phyloP scores from a whole-genome alignment of 116 monocot species.

The Zostera marina region DNA sequence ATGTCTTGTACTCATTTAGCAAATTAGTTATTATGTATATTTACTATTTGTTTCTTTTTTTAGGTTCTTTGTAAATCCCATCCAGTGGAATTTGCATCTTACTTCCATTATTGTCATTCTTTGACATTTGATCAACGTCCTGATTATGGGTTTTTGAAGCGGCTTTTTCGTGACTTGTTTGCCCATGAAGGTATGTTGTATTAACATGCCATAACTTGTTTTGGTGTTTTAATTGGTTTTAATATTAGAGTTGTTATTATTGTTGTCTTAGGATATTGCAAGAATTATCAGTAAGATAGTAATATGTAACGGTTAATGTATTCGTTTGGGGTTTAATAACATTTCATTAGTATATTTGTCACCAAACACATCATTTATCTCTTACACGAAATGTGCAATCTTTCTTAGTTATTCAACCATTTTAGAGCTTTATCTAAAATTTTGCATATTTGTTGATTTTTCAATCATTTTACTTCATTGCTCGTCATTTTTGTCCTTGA shows the following conservation, averaged over 20 bases:
- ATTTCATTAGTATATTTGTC: too few relatives aligned
- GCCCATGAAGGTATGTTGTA: slow-evolving; percentile 50
- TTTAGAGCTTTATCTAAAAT: too few relatives aligned
- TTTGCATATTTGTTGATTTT: too few relatives aligned
- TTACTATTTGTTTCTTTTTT: not conserved
- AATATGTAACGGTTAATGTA: too few relatives aligned
- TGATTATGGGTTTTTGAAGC: slow-evolving; percentile 88
- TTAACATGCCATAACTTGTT: not conserved
- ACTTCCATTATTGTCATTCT: slow-evolving; percentile 95
- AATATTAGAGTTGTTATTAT: not conserved
- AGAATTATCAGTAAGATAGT: too few relatives aligned
- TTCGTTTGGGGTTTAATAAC: too few relatives aligned
- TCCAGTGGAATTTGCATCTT: slow-evolving; percentile 92
- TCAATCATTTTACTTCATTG: too few relatives aligned
- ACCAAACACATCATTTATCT: too few relatives aligned
- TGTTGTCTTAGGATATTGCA: too few relatives aligned
- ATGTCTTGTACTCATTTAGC: not conserved
- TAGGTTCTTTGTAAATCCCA: slow-evolving; percentile 81
- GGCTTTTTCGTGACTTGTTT: slow-evolving; percentile 64
- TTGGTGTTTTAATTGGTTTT: not conserved
- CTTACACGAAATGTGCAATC: too few relatives aligned
- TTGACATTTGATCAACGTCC: slow-evolving; percentile 84
- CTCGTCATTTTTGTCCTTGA: too few relatives aligned
- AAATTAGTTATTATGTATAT: not conserved
- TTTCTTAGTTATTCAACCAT: too few relatives aligned